These are phyloP conservation scores for Phytopythium vexans DNA, from an alignment of 352 stramenopile species.

Conservation along the genomic window DNA sequence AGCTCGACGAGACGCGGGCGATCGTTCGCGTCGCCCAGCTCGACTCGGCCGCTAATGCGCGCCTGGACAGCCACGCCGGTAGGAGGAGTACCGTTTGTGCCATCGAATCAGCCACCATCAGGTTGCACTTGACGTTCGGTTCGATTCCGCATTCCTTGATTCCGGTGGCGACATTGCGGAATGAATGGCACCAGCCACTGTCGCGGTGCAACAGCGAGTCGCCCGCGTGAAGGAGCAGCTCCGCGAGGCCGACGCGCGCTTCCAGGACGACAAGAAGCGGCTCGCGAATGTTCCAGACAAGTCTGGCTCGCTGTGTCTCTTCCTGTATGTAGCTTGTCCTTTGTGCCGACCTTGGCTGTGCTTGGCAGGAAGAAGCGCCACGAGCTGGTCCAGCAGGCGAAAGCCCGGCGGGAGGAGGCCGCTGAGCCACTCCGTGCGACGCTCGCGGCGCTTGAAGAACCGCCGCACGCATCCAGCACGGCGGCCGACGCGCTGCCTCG, in stretches of 20 bases:
- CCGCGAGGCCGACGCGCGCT: slow-evolving; percentile 25
- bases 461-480: background rate
- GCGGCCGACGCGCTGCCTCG: slow-evolving; percentile 11
- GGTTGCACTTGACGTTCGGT: too few relatives aligned
- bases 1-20: slow-evolving; percentile 41
- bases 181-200: slow-evolving; percentile 2
- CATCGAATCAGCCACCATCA: background rate
- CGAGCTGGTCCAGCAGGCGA: slow-evolving; percentile 39
- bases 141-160: too few relatives aligned
- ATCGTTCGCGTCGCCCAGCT: slow-evolving; percentile 49
- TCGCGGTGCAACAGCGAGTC: background rate
- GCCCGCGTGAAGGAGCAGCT: slow-evolving; percentile 30
- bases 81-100: background rate
- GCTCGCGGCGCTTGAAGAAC: slow-evolving; percentile 16
- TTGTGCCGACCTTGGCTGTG: background rate
- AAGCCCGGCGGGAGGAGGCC: slow-evolving; percentile 22
- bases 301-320: slow-evolving; percentile 12
- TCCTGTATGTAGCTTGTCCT: background rate
- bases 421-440: slow-evolving; percentile 17
- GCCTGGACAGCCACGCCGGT: slow-evolving; percentile 35
- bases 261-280: slow-evolving; percentile 44
- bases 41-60: slow-evolving; percentile 30
- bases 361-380: slow-evolving; percentile 37
- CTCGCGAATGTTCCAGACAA: slow-evolving; percentile 48
- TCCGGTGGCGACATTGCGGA: too few relatives aligned